Evolutionary conservation across 345 rosid genomes (phyloP).

Genomic region (Turnera subulata): DNA sequence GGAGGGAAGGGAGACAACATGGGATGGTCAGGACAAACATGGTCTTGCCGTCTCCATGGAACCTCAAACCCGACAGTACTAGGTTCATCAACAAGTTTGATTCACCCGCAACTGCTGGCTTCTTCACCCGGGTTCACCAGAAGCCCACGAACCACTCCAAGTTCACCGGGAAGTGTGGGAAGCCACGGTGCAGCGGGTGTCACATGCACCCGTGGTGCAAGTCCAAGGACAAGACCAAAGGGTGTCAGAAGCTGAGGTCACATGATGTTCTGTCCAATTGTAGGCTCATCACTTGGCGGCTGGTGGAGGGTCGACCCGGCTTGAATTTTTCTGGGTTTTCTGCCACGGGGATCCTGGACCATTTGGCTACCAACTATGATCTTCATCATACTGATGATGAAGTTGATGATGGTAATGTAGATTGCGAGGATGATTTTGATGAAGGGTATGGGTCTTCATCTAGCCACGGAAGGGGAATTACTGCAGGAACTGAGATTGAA

Average conservation of each 20-base stretch:
- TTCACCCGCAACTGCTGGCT: constrained; percentile 5
- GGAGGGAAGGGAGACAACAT: constrained; percentile 62
- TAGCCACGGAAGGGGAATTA: neutral
- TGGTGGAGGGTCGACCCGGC: constrained; percentile 5
- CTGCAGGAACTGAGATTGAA: neutral
- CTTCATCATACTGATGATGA: neutral
- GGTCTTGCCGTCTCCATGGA: constrained; percentile 42
- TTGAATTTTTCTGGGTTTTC: constrained; percentile 37
- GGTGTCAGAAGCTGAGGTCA: constrained; percentile 11
- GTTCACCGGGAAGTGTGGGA: constrained; percentile 14
- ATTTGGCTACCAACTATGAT: constrained; percentile 24
- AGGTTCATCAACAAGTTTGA: neutral
- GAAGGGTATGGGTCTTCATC: neutral
- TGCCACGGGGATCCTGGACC: constrained; percentile 44
- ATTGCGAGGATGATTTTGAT: neutral
- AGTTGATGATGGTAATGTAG: neutral
- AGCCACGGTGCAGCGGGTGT: constrained; percentile 10
- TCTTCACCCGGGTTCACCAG: constrained; percentile 5
- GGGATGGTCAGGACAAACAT: constrained; percentile 47
- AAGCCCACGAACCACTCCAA: constrained; percentile 23
- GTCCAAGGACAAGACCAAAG: constrained; percentile 22
- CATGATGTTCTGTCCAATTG: constrained; percentile 3
- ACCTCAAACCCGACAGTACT: constrained; percentile 26
- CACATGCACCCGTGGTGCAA: neutral
- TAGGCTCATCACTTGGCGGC: constrained; percentile 2